Conservation (phyloP, 1,284 basidiomycete genomes). For the Peniophora sp. region DNA sequence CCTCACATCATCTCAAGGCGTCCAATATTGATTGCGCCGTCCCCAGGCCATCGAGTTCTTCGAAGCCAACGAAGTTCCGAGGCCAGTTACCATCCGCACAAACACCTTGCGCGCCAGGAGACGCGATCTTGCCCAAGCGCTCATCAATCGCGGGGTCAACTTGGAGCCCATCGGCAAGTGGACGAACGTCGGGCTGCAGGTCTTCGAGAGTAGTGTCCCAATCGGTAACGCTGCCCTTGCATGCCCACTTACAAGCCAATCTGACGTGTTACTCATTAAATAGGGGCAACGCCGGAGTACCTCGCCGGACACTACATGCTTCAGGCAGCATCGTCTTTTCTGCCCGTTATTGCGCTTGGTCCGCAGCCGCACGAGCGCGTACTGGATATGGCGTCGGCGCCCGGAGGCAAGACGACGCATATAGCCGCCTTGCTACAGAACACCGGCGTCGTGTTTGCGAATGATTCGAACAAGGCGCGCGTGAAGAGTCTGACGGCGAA, state of each 20-base stretch:
- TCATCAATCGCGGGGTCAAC: slow-evolving; percentile 95
- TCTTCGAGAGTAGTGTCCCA: slow-evolving; percentile 95
- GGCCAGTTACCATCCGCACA: slow-evolving; percentile 96
- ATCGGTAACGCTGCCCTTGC: slow-evolving; percentile 46
- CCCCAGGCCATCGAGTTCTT: slow-evolving; percentile 93
- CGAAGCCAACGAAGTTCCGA: slow-evolving; percentile 93
- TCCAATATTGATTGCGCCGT: slow-evolving; percentile 7
- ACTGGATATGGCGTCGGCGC: slow-evolving; percentile 98
- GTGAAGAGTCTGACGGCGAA: slow-evolving; percentile 97
- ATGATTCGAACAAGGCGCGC: slow-evolving; percentile 91
- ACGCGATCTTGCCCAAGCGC: slow-evolving; percentile 88
- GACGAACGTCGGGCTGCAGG: slow-evolving; percentile 96
- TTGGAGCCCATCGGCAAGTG: slow-evolving; percentile 98
- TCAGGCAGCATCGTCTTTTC: slow-evolving; percentile 96
- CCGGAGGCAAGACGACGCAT: slow-evolving; percentile 96
- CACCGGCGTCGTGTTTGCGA: slow-evolving; percentile 96
- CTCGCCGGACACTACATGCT: slow-evolving; percentile 99
- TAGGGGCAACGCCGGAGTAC: slow-evolving; percentile 95
- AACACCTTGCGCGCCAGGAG: slow-evolving; percentile 94
- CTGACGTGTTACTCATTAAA: neutral
- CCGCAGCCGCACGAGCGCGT: slow-evolving; percentile 93
- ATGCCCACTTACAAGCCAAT: neutral
- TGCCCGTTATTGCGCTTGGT: slow-evolving; percentile 94
- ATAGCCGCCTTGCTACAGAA: slow-evolving; percentile 96
- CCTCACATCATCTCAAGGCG: slow-evolving; percentile 4